Evolutionary conservation across 345 rosid species (phyloP), one percentile per base, ranked within the genome.

Genomic region (Brassica nigra): DNA sequence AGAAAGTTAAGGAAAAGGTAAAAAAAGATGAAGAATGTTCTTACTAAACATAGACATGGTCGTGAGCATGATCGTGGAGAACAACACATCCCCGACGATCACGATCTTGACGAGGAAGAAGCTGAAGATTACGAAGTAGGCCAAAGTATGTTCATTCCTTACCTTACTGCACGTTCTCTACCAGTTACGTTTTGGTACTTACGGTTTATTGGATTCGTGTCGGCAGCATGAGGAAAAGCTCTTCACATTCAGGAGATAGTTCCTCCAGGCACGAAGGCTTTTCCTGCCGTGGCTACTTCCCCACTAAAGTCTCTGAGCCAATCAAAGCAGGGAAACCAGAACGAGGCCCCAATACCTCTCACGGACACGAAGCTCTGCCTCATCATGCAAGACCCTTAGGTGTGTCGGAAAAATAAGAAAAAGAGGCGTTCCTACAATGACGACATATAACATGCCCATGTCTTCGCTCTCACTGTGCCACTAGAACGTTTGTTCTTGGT

Each of bases 81-180:
- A 23, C 27, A 23, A 23, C 27, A 23, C 36, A 33, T 33, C 36
- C 36, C 36, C 36, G 36, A 23, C 27, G 27, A 23, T 23, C 27
- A 23, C 27, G 27, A 23, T 23, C 27, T 23, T 23, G 27, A 23
- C 27, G 27, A 23, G 27, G 27, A 23, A 23, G 88, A 88, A 3
- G 90, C 82, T 4, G 88, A 83, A 7, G 90, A 86, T 15, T 81
- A 85, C 52, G 79, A 88, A 66, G 18, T 52, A 73, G 36, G 36
- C 36, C 36, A 33, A 33, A 33, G 75, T 62, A 4, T 16, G 6
- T 16, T 49, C 23, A 8, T 55, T 8, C 12, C 6, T 49, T 49
- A 1, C 54, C 68, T 66, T 16, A 57, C 65, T n/a, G 31, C 28
- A 33, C 54, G 34, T 8, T 49, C 39, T 34, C 39, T 34, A 59